Base-by-base conservation (phyloP, 1,139 yeast species). In the Scheffersomyces insectosa region DNA sequence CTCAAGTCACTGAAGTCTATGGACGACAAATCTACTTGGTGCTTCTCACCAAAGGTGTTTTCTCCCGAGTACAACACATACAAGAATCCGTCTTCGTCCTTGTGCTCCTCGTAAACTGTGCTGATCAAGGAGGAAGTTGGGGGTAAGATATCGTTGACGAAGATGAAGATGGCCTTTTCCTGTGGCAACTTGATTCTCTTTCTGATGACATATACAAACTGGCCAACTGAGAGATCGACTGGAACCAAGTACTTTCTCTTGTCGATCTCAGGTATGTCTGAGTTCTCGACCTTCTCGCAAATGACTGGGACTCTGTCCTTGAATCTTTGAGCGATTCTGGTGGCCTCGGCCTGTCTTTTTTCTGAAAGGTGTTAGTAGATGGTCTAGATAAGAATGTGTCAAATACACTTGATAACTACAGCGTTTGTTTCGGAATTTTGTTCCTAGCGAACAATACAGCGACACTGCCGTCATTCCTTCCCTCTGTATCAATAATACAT, bases 111-210 rank as follows among this genome's bases (percentile, higher is more conserved):
- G 63, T 93, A 93, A 51, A 93, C 87, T 27, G 93, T 80, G 56
- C 96, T 86, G 91, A 93, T 90, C 57, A 93, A 80, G 25, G 98
- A 96, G 16, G 98, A 97, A 2, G 99, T 93, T 39, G 98, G 98
- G 16, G 99, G 99, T 57, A 93, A 79, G 46, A 93, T 91, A 63
- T 93, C 99, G 63, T 93, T 91, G 49, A 93, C 96, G 67, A 93
- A 93, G 55, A 93, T 90, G 68, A 93, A 93, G 54, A 93, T 91
- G 38, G 99, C 99, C 83, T 93, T 91, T 68, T 93, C 99, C 35
- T 97, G 88, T 37, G 97, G 96, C 52, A 93, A 80, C 75, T 88
- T 88, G 67, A 93, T 91, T 66, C 99, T 85, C 73, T 91, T 90
- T 69, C 99, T 85, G 58, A 93, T 89, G 47, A 93, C 99, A 61